These are phyloP conservation scores for Talaromyces liani DNA, from an alignment of 495 filamentous ascomycete species.

Conservation along the genomic window DNA sequence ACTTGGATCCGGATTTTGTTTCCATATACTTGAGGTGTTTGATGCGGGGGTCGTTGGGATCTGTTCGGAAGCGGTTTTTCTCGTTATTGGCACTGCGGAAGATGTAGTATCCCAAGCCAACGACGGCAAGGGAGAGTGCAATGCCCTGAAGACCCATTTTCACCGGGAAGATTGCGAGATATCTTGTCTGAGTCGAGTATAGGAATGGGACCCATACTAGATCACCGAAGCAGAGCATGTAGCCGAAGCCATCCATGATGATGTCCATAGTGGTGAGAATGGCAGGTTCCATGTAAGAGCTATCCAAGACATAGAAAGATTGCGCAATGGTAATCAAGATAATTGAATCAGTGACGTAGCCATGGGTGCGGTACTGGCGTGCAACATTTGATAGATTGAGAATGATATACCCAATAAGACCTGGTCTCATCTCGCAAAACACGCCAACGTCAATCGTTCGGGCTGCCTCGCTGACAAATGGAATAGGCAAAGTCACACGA, in stretches of 20 bases:
- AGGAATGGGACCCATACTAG: conserved; percentile 89
- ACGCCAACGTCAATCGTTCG: conserved; percentile 80
- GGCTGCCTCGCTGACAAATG: conserved; percentile 47
- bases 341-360: conserved; percentile 82
- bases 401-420: conserved; percentile 83
- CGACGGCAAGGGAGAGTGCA: conserved; percentile 53
- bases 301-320: conserved; percentile 76
- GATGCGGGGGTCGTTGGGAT: conserved; percentile 76
- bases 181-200: conserved; percentile 82
- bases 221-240: conserved; percentile 95
- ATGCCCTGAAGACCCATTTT: conserved; percentile 61
- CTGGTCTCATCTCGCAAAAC: conserved; percentile 85
- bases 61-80: conserved; percentile 88
- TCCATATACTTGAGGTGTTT: conserved; percentile 79
- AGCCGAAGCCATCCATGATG: conserved; percentile 89
- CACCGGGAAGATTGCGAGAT: conserved; percentile 76
- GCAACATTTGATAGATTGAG: conserved; percentile 79
- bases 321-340: conserved; percentile 74
- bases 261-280: conserved; percentile 96
- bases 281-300: conserved; percentile 81
- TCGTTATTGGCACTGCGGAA: conserved; percentile 89
- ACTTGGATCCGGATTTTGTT: conserved; percentile 71
- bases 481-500: conserved; percentile 66
- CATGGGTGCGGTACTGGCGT: conserved; percentile 78
- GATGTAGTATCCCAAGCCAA: conserved; percentile 69